phyloP scores from a whole-genome alignment of 163 green algal genomes.

The Volvox carteri region DNA sequence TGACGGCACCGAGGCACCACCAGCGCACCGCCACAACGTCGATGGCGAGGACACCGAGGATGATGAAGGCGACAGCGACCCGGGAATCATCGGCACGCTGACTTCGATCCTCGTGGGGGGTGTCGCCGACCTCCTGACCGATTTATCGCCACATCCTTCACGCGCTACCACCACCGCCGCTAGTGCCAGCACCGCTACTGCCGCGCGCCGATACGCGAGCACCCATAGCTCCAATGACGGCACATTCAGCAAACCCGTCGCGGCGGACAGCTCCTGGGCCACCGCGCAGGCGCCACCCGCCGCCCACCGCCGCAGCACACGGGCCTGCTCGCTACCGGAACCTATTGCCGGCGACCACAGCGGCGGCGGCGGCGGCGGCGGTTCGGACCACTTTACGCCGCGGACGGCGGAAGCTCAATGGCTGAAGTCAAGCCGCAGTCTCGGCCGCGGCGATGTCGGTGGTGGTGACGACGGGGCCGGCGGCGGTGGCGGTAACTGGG shows the following conservation, averaged over 20 bases:
- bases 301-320: conserved; percentile 15
- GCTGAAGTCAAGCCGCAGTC: background rate
- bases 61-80: background rate
- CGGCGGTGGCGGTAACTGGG: background rate
- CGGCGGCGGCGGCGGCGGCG: background rate
- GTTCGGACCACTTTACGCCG: too few relatives aligned
- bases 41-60: background rate
- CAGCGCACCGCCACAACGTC: background rate
- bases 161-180: too few relatives aligned
- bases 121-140: conserved; percentile 26
- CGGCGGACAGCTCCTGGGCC: background rate
- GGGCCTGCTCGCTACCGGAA: background rate
- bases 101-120: conserved; percentile 37
- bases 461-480: background rate
- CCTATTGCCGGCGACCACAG: background rate
- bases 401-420: too few relatives aligned
- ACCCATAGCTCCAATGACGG: too few relatives aligned
- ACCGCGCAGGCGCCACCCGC: background rate
- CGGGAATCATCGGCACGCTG: background rate
- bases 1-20: background rate
- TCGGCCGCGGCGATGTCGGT: background rate
- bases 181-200: background rate
- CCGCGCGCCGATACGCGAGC: background rate
- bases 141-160: conserved; percentile 32
- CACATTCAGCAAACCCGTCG: too few relatives aligned